These are phyloP conservation scores for Rhizophagus prolifer DNA, from an alignment of 192 early-diverging fungal species.

Conservation along the genomic window DNA sequence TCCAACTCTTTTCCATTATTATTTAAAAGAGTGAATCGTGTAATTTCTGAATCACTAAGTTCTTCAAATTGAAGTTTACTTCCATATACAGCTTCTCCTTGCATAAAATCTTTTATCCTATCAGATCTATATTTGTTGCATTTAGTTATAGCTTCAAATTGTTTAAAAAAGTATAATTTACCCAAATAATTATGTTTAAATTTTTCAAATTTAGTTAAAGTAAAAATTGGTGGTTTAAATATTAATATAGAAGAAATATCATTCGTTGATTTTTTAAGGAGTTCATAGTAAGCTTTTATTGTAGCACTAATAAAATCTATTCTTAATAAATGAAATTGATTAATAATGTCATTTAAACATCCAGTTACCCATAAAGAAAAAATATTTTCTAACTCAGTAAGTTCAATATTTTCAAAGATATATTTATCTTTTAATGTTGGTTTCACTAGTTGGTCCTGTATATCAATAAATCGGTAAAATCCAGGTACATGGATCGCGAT, in stretches of 20 bases:
- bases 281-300: conserved; percentile 3
- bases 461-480: conserved; percentile 27
- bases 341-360: no score
- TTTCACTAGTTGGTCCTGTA: conserved; percentile 3
- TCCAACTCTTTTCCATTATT: conserved; percentile 11
- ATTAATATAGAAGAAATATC: conserved; percentile 9
- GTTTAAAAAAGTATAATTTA: conserved; percentile 35
- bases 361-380: neutral
- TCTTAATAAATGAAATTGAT: neutral
- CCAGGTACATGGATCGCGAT: conserved; percentile 28
- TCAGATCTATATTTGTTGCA: neutral
- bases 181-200: conserved; percentile 28
- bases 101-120: conserved; percentile 20
- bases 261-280: neutral
- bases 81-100: conserved; percentile 9
- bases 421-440: neutral
- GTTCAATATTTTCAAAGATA: neutral
- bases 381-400: conserved; percentile 2
- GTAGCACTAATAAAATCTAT: neutral
- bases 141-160: conserved; percentile 27
- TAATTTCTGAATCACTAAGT: neutral
- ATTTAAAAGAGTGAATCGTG: neutral
- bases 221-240: conserved; percentile 14
- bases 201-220: neutral
- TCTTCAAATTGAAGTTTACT: conserved; percentile 3